Percentiles rank a stretch among this genome's conserved stretches.
These are phyloP conservation scores for Oxyria digyna DNA, from an alignment of 148 eudicot genomes.

Conservation along the genomic window DNA sequence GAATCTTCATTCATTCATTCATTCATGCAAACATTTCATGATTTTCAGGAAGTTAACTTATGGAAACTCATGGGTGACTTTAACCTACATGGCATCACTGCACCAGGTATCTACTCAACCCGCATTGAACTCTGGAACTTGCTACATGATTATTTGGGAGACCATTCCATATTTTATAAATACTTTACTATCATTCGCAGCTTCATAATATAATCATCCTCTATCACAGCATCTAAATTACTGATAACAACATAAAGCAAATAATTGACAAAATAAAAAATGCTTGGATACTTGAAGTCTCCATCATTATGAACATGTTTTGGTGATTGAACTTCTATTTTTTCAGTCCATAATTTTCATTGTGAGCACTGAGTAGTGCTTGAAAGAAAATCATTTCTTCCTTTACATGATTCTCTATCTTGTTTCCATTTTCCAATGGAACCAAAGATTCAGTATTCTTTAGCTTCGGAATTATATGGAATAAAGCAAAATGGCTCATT, in stretches of 20 bases:
- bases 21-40: neutral
- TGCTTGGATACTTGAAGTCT: neutral
- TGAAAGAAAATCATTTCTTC: neutral
- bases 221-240: neutral
- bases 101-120: slow-evolving; percentile 51
- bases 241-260: neutral
- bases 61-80: slow-evolving; percentile 99
- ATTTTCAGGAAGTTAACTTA: slow-evolving; percentile 61
- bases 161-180: neutral
- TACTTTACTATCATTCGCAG: neutral
- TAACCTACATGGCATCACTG: slow-evolving; percentile 92
- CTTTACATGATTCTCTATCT: neutral
- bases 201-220: neutral
- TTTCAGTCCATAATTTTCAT: neutral
- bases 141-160: neutral
- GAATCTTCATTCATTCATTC: neutral
- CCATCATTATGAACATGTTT: neutral
- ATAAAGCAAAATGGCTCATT: too few relatives aligned
- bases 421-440: too few relatives aligned
- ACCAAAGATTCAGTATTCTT: too few relatives aligned
- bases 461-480: too few relatives aligned
- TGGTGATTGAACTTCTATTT: neutral
- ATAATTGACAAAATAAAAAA: neutral
- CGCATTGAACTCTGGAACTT: neutral
- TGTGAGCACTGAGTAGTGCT: neutral